Conservation (phyloP, 768 basidiomycete genomes). For the Auricularia heimuer region DNA sequence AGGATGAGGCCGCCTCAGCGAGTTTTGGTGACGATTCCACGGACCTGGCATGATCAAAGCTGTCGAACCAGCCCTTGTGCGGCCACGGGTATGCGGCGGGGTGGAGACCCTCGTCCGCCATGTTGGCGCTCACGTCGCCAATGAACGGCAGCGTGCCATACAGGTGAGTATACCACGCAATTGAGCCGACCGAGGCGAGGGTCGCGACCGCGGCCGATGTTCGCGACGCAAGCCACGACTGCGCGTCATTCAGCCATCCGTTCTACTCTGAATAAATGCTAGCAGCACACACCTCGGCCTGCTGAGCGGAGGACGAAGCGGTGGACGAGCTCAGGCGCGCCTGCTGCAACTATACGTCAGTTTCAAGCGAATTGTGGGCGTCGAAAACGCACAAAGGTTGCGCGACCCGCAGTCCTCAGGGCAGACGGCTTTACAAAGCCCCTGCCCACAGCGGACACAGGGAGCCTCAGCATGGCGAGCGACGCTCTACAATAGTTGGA, state of each 20-base stretch:
- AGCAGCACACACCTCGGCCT: slow-evolving; percentile 30
- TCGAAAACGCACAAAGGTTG: slow-evolving; percentile 1
- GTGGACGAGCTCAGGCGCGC: slow-evolving; percentile 33
- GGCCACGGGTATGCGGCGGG: slow-evolving; percentile 81
- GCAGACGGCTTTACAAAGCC: not conserved
- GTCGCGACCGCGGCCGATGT: slow-evolving; percentile 29
- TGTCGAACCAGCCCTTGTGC: slow-evolving; percentile 78
- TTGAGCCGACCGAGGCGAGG: slow-evolving; percentile 74
- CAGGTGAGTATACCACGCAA: slow-evolving; percentile 94
- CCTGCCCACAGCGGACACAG: slow-evolving; percentile 7
- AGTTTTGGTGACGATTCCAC: slow-evolving; percentile 9
- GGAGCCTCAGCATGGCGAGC: slow-evolving; percentile 11
- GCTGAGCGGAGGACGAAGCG: slow-evolving; percentile 45
- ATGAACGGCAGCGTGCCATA: slow-evolving; percentile 87
- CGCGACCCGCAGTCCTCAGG: slow-evolving; percentile 1
- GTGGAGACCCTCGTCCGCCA: slow-evolving; percentile 92
- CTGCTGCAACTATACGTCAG: slow-evolving; percentile 31
- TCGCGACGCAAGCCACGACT: slow-evolving; percentile 64
- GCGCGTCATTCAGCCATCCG: slow-evolving; percentile 1
- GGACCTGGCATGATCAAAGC: slow-evolving; percentile 94
- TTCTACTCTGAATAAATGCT: not conserved
- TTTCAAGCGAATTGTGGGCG: not conserved
- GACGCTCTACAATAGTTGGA: not conserved
- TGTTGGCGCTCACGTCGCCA: slow-evolving; percentile 86
- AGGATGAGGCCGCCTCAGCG: slow-evolving; percentile 9